Evolutionary conservation across 345 rosid genomes (phyloP).

Genomic region (Erucastrum elatum): DNA sequence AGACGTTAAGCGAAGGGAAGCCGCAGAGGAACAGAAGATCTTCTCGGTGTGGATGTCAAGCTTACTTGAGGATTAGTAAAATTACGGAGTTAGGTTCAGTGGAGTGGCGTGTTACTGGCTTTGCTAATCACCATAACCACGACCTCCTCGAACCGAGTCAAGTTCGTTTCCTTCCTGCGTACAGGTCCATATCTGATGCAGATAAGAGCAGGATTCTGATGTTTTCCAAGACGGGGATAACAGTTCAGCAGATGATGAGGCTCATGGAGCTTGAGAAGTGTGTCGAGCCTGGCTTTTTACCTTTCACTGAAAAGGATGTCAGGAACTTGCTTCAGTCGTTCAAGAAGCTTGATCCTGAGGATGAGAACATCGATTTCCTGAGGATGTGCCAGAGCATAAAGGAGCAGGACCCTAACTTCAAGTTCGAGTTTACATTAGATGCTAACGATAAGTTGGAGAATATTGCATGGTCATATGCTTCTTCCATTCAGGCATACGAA

Average conservation of each 20-base stretch:
- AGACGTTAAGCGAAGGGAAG: slow-evolving; percentile 62
- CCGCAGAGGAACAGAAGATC: slow-evolving; percentile 92
- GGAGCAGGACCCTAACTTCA: slow-evolving; percentile 91
- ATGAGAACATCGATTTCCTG: slow-evolving; percentile 81
- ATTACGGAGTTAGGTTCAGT: slow-evolving; percentile 62
- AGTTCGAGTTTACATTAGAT: slow-evolving; percentile 74
- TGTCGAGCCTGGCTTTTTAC: slow-evolving; percentile 91
- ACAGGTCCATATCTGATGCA: slow-evolving; percentile 82
- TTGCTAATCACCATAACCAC: slow-evolving; percentile 85
- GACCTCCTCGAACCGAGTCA: slow-evolving; percentile 87
- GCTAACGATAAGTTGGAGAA: slow-evolving; percentile 67
- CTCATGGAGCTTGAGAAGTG: slow-evolving; percentile 98
- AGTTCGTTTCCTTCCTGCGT: slow-evolving; percentile 96
- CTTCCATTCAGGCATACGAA: slow-evolving; percentile 80
- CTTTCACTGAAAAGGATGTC: slow-evolving; percentile 95
- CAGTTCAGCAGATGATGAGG: slow-evolving; percentile 99
- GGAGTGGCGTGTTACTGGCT: slow-evolving; percentile 97
- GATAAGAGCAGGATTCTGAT: slow-evolving; percentile 89
- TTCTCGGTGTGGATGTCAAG: slow-evolving; percentile 93
- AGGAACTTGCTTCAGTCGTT: slow-evolving; percentile 94
- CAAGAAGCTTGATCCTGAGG: slow-evolving; percentile 81
- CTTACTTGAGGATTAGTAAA: slow-evolving; percentile 85
- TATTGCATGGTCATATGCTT: slow-evolving; percentile 93
- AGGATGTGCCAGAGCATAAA: slow-evolving; percentile 89
- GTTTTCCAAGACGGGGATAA: slow-evolving; percentile 96